Base-by-base conservation (phyloP, 257 asterid genomes). In the Ehretia macrophylla region DNA sequence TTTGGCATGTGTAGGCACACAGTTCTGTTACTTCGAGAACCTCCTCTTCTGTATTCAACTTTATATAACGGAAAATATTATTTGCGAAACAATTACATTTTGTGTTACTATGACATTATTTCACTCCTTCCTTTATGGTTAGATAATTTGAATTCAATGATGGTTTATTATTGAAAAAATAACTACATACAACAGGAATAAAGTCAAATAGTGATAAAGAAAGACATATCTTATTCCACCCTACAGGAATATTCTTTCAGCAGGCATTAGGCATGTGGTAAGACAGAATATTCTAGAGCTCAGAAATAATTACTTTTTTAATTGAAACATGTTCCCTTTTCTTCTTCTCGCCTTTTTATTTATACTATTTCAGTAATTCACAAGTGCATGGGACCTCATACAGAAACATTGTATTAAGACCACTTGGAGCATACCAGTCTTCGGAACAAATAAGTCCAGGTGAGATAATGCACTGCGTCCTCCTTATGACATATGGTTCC, bases 391-490 rank as follows among this genome's bases (percentile, higher is more conserved):
- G 6, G 35, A 27, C 3, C 35, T 6, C 3, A 1, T 27, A 6
- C 6, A 27, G 10, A 56, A 23, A 23, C 21, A 57, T 13, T 44
- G 44, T 18, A 51, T 39, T 48, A 59, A 60, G 56, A 63, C 62
- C 32, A 59, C 32, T n/a, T n/a, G 51, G 58, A 48, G 35, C 77
- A 56, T 88, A 92, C 99, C 97, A 92, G 70, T 92, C 97, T 82
- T 49, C 97, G 93, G 74, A 85, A 92, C 74, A 88, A 77, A 76
- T 92, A 92, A 42, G 99, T 92, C 99, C 99, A 92, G 58, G 97
- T 88, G 78, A 92, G 99, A 78, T 92, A 92, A 78, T 92, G 95
- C 72, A 92, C 61, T 38, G 96, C 99, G 65, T 88, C 99, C 78
- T 88, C 95, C 80, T 84, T 92, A 67, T 86, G 90, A 67, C 81